Evolutionary conservation across 23 red algal genomes (phyloP), one percentile per base, ranked within the genome.

Genomic region (Agarophyton chilense): DNA sequence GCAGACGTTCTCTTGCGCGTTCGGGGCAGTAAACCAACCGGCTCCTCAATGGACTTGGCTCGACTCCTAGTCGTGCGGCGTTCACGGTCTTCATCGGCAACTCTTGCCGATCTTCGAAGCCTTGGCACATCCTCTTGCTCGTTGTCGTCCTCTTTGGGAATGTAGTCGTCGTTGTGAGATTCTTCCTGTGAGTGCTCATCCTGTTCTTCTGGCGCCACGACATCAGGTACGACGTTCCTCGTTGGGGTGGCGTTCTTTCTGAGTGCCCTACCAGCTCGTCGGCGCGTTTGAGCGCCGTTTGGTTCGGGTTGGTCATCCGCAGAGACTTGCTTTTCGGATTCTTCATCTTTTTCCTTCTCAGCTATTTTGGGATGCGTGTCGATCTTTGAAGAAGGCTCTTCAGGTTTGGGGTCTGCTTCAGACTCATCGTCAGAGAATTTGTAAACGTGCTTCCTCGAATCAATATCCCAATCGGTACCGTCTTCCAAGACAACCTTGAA

Each of bases 401-500:
- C 68, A 45, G 68, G 38, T 25, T 74, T 17, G 1, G 68, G 40
- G 33, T 74, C 29, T 36, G 29, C 7, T 12, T 74, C 41, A 46
- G 68, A 29, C 14, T 43, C 40, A 21, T 74, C 68, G 68, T 74
- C 18, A 39, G 68, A 49, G 68, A 74, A 74, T n/a, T 49, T 74
- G 61, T 52, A 89, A 13, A 89, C 71, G 57, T 89, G 67, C 21
- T 89, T 89, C 41, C 63, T 44, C 13, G 51, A 58, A 47, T 89
- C 85, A 32, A 89, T 72, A 17, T 51, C 22, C 85, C 85, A 89
- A n/a, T 66, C 46, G 70, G 85, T 64, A 35, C 85, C 85, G 53
- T 89, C 85, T 52, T 89, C 85, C 9, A 89, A 72, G 51, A 77
- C 26, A 44, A 89, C 85, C 50, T 78, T 45, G 85, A 89, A 89